phyloP scores from a whole-genome alignment of 495 filamentous ascomycete genomes.

The Penicillium psychrofluorescens region DNA sequence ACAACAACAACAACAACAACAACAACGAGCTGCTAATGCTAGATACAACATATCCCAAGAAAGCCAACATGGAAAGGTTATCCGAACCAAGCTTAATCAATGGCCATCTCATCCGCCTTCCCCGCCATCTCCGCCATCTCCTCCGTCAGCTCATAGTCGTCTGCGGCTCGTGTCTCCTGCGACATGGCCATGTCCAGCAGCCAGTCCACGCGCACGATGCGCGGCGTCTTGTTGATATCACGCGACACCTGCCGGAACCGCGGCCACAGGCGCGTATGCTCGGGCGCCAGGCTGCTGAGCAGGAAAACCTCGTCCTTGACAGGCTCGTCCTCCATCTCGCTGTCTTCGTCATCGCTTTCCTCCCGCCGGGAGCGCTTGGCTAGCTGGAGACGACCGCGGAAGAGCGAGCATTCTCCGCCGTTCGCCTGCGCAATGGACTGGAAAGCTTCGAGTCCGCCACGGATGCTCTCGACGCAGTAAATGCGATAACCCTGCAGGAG shows the following conservation, averaged over 20 bases:
- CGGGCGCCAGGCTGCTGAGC: slow-evolving; percentile 53
- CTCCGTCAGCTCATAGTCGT: slow-evolving; percentile 49
- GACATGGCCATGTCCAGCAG: slow-evolving; percentile 80
- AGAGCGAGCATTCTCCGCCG: slow-evolving; percentile 75
- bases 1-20: background rate
- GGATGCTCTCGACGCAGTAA: slow-evolving; percentile 71
- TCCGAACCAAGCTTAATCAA: background rate
- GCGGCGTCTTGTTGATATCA: slow-evolving; percentile 61
- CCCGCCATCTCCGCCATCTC: slow-evolving; percentile 24
- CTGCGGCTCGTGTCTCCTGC: slow-evolving; percentile 61
- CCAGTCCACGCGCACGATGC: slow-evolving; percentile 82
- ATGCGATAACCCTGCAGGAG: slow-evolving; percentile 68
- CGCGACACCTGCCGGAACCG: slow-evolving; percentile 71
- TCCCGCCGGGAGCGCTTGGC: slow-evolving; percentile 40
- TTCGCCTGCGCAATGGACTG: slow-evolving; percentile 80
- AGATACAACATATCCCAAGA: no score
- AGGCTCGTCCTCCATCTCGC: slow-evolving; percentile 42
- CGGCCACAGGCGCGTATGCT: slow-evolving; percentile 70
- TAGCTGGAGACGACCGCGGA: slow-evolving; percentile 59
- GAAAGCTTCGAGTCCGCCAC: slow-evolving; percentile 76
- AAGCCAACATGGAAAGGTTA: no score
- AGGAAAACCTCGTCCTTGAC: slow-evolving; percentile 70
- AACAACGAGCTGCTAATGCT: background rate
- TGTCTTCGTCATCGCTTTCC: slow-evolving; percentile 39
- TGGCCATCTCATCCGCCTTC: slow-evolving; percentile 17